These are phyloP conservation scores for Spinellus fusiger DNA, from an alignment of 192 early-diverging fungal genomes.

Conservation along the genomic window DNA sequence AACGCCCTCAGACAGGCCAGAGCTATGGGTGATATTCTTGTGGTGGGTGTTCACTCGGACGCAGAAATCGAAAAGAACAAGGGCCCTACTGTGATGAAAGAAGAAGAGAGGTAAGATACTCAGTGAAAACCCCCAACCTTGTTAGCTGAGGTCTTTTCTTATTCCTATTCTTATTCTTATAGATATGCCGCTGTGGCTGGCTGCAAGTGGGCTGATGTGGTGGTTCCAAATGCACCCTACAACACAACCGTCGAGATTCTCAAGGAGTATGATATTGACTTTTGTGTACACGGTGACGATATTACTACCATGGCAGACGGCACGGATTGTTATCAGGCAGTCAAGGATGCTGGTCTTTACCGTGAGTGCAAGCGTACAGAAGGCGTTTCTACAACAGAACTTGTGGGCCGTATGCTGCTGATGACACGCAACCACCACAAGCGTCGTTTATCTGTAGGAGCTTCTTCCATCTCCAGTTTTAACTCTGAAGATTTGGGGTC, in stretches of 20 bases:
- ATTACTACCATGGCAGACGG: constrained; percentile 96
- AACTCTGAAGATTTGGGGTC: constrained; percentile 55
- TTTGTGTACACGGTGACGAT: constrained; percentile 96
- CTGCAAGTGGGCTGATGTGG: constrained; percentile 95
- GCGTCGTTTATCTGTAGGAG: constrained; percentile 40
- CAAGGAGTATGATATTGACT: constrained; percentile 85
- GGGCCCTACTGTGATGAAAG: constrained; percentile 95
- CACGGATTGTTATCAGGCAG: constrained; percentile 92
- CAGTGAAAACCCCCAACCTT: not conserved
- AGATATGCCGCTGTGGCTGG: constrained; percentile 91
- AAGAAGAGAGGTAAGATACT: constrained; percentile 72
- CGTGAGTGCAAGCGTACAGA: constrained; percentile 93
- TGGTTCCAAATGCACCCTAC: constrained; percentile 91
- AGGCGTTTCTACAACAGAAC: constrained; percentile 94
- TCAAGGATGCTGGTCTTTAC: constrained; percentile 94
- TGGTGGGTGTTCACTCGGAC: constrained; percentile 96
- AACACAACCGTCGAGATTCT: constrained; percentile 81
- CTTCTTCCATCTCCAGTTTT: constrained; percentile 45
- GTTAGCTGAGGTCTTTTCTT: not conserved
- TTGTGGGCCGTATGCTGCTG: constrained; percentile 92
- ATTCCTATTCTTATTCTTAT: not conserved
- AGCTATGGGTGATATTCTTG: constrained; percentile 89
- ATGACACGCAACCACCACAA: constrained; percentile 83
- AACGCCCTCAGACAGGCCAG: constrained; percentile 94
- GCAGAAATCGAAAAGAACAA: constrained; percentile 89